Base-by-base conservation (phyloP, 2,329 filamentous ascomycete species). In the Colletotrichum brevisporum region DNA sequence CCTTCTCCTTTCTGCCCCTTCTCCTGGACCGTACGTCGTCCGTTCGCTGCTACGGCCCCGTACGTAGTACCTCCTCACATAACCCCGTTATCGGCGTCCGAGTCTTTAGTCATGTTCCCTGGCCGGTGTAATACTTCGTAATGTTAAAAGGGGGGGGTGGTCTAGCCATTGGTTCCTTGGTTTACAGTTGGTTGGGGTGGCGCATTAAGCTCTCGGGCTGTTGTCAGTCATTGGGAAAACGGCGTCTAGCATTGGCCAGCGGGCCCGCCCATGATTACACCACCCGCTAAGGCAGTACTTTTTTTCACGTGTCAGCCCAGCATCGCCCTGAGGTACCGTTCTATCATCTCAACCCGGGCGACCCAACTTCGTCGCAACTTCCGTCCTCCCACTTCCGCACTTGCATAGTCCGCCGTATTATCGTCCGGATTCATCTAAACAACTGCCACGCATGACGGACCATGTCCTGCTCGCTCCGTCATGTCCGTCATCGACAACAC, bases 391-490 rank as follows among this genome's bases (percentile, higher is more conserved):
- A 70, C 48, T 57, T 51, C 60, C 47, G 50, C 64, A 26, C 31
- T 31, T 31, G 51, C 68, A 71, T 54, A 52, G 65, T 39, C 56
- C 50, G 39, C 60, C 50, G 16, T 31, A 69, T 56, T 36, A n/a
- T 57, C 55, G 24, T 47, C 69, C 60, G 64, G 50, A 71, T 64
- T 69, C 65, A 65, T 62, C 31, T 61, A 65, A 24, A 61, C 59
- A 41, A 48, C 47, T 51, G 24, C 48, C 43, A 51, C 24, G 63
- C 63, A 62, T 67, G 39, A 62, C 26, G 26, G 39, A 58, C 57
- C 41, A 21, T 45, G 43, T 41, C 63, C 43, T 63, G 58, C 45
- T 27, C 12, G n/a, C 63, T 55, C 47, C 52, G 48, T 58, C 67
- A 58, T 67, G 64, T 45, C 21, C 27, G 27, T 41, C 54, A 54